Base-by-base conservation (phyloP, 441 rosid genomes). In the Pelargonium myrrhifolium region DNA sequence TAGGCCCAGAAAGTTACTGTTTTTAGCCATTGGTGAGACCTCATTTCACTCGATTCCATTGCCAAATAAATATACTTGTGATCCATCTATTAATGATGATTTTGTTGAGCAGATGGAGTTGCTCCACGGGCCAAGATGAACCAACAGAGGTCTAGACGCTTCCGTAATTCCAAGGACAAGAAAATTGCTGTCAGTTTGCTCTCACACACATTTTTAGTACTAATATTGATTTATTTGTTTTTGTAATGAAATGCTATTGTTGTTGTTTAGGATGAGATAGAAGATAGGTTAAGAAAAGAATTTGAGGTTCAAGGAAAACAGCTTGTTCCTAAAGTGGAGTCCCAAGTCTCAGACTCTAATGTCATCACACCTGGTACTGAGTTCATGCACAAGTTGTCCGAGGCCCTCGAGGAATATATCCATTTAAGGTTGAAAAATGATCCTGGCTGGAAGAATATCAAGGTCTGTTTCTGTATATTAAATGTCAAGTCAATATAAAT, bases 111-210 rank as follows among this genome's bases (percentile, higher is more conserved):
- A 66, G 75, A 72, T 62, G 75, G 75, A 10, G 75, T 72, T 12
- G 71, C 71, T 9, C 75, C 75, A 21, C 62, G 75, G n/a, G 75
- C 75, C 21, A 72, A 72, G 21, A 67, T 67, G 75, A 66, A 66
- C 20, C 75, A 66, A 15, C 75, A 72, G 40, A 22, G 75, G 11
- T 14, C 71, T 0, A 40, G 64, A 5, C 53, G 64, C 1, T 72
- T 62, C 43, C 21, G 64, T 3, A 40, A 42, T 0, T 66, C 71
- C 4, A 72, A 49, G 42, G 64, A 49, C 12, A 64, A 37, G 26
- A 53, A 67, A 15, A 21, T 61, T 15, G 55, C 45, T 17, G 75
- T 72, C 31, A 47, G 75, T 67, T 47, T 45, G 18, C 0, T 26
- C 4, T 9, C 17, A 9, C 9, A 9, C 4, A 45, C 17, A 47